Base-by-base conservation (phyloP, 345 rosid species). In the Turnera subulata region DNA sequence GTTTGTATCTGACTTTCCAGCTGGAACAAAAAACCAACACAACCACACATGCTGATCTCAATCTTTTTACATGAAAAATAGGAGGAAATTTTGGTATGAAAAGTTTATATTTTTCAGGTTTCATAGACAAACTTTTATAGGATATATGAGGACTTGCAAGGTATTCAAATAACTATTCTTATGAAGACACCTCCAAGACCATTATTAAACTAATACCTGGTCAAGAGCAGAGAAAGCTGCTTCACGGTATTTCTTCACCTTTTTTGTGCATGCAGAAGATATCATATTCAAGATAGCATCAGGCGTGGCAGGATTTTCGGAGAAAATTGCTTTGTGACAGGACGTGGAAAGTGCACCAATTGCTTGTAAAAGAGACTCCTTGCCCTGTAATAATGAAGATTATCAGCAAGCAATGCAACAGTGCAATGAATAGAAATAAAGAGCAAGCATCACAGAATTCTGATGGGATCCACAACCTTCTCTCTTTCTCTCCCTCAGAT, bases 361-460 rank as follows among this genome's bases (percentile, higher is more conserved):
- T 53, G 96, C 98, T 69, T 72, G 66, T 67, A 92, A 65, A 63
- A 92, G 80, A 63, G 89, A 72, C 65, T 92, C 95, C 74, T 92
- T 92, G 59, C 98, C 98, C 96, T 92, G 82, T 50, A 20, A 68
- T 22, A 50, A 51, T 53, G n/a, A 47, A 53, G 61, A 60, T 32
- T 42, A 73, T 50, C 26, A 63, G 35, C 40, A 55, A 42, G 48
- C 40, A 56, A 66, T 42, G 40, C 22, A 4, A 17, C 17, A 50
- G 18, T 1, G 29, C 22, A 29, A 19, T 19, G 55, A n/a, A 26
- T 17, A 16, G 13, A 38, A 39, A 37, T 25, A 10, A 15, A 32
- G 40, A 13, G 46, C 21, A 60, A 42, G 5, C 16, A 8, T 11
- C 16, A n/a, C n/a, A n/a, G n/a, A n/a, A n/a, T n/a, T n/a, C n/a